These are phyloP conservation scores for Petunia secreta DNA, from an alignment of 257 asterid species.

Conservation along the genomic window DNA sequence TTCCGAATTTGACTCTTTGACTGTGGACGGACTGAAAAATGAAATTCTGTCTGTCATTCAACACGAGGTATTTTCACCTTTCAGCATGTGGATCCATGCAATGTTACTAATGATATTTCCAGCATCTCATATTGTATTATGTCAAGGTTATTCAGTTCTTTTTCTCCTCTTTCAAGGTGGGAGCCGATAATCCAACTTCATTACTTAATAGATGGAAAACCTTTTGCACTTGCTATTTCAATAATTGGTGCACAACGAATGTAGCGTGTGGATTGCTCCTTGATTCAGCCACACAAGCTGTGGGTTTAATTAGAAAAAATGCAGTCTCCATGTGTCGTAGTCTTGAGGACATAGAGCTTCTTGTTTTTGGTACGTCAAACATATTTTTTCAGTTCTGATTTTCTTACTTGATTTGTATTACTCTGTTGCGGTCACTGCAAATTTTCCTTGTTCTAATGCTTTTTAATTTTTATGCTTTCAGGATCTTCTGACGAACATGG, in stretches of 20 bases:
- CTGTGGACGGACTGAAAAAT: conserved; percentile 79
- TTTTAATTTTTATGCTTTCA: conserved; percentile 37
- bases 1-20: conserved; percentile 74
- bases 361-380: conserved; percentile 57
- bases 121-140: background rate
- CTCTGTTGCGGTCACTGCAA: conserved; percentile 27
- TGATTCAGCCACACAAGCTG: conserved; percentile 74
- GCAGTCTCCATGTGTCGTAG: conserved; percentile 75
- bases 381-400: conserved; percentile 25
- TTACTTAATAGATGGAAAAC: conserved; percentile 72
- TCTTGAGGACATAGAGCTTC: conserved; percentile 80
- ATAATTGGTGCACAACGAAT: conserved; percentile 76
- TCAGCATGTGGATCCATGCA: background rate
- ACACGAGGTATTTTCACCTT: conserved; percentile 60
- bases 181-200: conserved; percentile 64
- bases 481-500: conserved; percentile 65
- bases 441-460: conserved; percentile 31
- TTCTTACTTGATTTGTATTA: conserved; percentile 31
- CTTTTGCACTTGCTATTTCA: conserved; percentile 62
- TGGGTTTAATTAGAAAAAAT: conserved; percentile 77
- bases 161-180: conserved; percentile 30
- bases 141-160: background rate
- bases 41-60: conserved; percentile 77
- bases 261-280: conserved; percentile 75
- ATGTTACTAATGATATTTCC: background rate